Percentiles rank a stretch among this genome's conserved stretches.
phyloP scores from a whole-genome alignment of 345 rosid genomes.

The Citrus australasica region DNA sequence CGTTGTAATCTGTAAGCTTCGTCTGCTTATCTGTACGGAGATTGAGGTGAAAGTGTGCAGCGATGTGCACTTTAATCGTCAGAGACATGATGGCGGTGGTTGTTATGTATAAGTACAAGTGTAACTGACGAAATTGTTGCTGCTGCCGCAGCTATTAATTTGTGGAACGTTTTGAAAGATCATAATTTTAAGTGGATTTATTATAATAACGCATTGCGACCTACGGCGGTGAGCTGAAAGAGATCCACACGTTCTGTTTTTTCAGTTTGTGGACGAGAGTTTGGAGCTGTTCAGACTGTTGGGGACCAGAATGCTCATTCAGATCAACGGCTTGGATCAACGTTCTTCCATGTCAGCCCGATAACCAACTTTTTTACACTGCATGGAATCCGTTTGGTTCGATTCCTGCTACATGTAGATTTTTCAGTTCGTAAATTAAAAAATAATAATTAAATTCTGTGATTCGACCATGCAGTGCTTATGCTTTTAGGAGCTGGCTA shows the following conservation, averaged over 20 bases:
- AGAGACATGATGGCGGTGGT: slow-evolving; percentile 41
- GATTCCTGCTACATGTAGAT: too few species aligned
- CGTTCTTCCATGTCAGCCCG: too few species aligned
- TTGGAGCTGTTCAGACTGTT: neutral
- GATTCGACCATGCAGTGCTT: too few species aligned
- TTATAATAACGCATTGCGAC: neutral
- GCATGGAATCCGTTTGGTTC: too few species aligned
- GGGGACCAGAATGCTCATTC: slow-evolving; percentile 12
- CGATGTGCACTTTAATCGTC: slow-evolving; percentile 37
- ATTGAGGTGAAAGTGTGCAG: neutral
- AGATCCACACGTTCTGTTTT: slow-evolving; percentile 45
- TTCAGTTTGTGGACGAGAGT: slow-evolving; percentile 13
- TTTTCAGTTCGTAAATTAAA: too few species aligned
- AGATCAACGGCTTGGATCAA: neutral
- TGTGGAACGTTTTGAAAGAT: slow-evolving; percentile 22
- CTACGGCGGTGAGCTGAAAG: slow-evolving; percentile 7
- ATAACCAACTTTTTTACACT: too few species aligned
- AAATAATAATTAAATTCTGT: too few species aligned
- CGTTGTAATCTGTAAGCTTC: neutral
- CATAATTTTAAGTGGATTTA: neutral
- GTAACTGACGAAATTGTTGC: neutral
- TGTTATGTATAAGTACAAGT: neutral
- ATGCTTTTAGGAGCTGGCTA: too few species aligned
- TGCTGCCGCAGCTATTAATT: slow-evolving; percentile 21
- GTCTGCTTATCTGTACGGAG: neutral